Conservation (phyloP, 208 protist species). For the Entamoeba moshkovskii region DNA sequence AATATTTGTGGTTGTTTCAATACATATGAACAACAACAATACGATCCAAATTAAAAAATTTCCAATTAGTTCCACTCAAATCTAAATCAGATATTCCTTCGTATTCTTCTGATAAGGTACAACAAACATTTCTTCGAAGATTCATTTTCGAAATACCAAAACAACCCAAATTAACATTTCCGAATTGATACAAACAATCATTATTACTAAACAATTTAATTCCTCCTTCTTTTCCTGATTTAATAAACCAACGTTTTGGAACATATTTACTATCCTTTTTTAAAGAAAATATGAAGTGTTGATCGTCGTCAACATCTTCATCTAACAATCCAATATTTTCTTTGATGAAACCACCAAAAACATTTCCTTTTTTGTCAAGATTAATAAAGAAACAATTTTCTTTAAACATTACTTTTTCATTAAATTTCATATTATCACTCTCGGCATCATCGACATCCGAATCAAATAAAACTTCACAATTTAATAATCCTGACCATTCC, state of each 20-base stretch:
- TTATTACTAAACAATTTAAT: not conserved
- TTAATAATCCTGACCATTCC: not conserved
- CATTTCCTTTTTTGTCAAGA: constrained; percentile 12
- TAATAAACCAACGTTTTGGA: not conserved
- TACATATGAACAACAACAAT: not conserved
- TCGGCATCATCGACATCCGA: not conserved
- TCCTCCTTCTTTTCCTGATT: not conserved
- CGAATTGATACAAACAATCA: not conserved
- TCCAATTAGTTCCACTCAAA: not conserved
- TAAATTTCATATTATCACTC: not conserved
- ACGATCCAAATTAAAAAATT: not conserved
- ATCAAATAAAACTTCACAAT: not conserved
- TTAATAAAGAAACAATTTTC: constrained; percentile 18
- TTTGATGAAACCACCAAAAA: not conserved
- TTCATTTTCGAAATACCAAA: not conserved
- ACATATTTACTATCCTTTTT: not conserved
- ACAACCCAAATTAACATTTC: not conserved
- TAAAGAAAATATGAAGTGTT: not conserved
- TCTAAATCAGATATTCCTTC: not conserved
- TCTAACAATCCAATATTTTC: not conserved
- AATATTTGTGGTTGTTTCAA: no score
- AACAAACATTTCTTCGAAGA: not conserved
- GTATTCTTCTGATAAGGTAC: not conserved
- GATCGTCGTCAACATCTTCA: not conserved
- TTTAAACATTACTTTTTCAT: not conserved